Base-by-base conservation (phyloP, 352 stramenopile genomes). In the Aphanomyces astaci region DNA sequence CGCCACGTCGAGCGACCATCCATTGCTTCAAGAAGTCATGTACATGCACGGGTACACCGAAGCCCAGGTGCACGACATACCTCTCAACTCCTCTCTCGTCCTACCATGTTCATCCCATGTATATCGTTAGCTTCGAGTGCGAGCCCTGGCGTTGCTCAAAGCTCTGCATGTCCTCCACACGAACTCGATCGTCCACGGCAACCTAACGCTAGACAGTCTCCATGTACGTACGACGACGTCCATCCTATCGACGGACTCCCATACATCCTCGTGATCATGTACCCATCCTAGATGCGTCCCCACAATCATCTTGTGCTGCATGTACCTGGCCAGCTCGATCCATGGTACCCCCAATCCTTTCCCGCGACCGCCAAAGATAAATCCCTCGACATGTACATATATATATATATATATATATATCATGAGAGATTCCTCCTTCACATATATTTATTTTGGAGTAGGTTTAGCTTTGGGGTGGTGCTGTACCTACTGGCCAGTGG, bases 311-410 rank as follows among this genome's bases (percentile, higher is more conserved):
- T 57, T 4, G 19, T 32, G 28, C 25, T 57, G 19, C 49, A 32
- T 4, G 19, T 57, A 17, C 49, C 49, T 11, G 15, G 9, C 3
- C 28, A 32, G 19, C 49, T 57, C 9, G 49, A 57, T 28, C 36
- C 36, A 43, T 57, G 22, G 49, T 25, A 32, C 49, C 28, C 25
- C 15, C 9, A 19, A 25, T 32, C 49, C 9, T 19, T 28, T 17
- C 49, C 49, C 15, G 19, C 49, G n/a, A 57, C 49, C 4, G 4
- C 25, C n/a, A 9, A 57, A 4, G 22, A 28, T 25, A 57, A 57
- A 57, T 22, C 49, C 49, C 19, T 15, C 49, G 49, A 57, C 24
- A 57, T 57, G 49, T 57, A 57, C 49, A n/a, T n/a, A n/a, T n/a
- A n/a, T n/a, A n/a, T n/a, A n/a, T n/a, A n/a, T n/a, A n/a, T n/a